phyloP scores from a whole-genome alignment of 1,284 basidiomycete genomes.

The Neotropicomus parvogracilis region DNA sequence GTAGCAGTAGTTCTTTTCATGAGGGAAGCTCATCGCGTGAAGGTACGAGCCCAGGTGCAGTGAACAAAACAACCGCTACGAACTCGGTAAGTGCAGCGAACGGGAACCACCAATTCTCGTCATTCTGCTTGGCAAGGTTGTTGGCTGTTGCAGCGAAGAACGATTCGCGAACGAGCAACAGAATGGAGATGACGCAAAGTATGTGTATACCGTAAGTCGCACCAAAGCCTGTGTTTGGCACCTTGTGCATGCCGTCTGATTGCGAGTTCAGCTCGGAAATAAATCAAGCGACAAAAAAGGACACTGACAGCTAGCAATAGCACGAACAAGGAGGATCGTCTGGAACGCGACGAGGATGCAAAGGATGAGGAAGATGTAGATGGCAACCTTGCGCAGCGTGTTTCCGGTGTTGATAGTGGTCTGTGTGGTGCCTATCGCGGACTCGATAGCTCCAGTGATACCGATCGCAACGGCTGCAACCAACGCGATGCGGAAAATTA shows the following conservation, averaged over 20 bases:
- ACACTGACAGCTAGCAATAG: conserved; percentile 24
- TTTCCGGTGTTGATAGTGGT: conserved; percentile 19
- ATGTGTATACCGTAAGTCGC: conserved; percentile 35
- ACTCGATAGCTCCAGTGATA: conserved; percentile 34
- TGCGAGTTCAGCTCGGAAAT: not conserved
- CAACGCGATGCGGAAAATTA: conserved; percentile 35
- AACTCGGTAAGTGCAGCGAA: conserved; percentile 44
- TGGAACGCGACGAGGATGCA: conserved; percentile 39
- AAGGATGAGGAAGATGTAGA: conserved; percentile 45
- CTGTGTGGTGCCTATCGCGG: conserved; percentile 12
- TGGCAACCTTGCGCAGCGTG: conserved; percentile 36
- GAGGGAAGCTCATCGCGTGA: conserved; percentile 28
- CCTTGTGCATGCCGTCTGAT: conserved; percentile 25
- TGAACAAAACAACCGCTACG: conserved; percentile 40
- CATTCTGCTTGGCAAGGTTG: conserved; percentile 29
- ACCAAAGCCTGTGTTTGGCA: conserved; percentile 25
- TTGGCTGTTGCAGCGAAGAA: conserved; percentile 39
- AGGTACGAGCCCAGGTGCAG: conserved; percentile 43
- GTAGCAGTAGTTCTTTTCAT: conserved; percentile 3
- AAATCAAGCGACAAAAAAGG: not conserved
- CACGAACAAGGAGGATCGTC: conserved; percentile 34
- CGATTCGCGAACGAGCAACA: conserved; percentile 41
- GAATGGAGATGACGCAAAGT: conserved; percentile 36
- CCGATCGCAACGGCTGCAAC: conserved; percentile 38
- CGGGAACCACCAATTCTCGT: conserved; percentile 47